Base-by-base conservation (phyloP, 768 basidiomycete species). In the Auricularia cornea region DNA sequence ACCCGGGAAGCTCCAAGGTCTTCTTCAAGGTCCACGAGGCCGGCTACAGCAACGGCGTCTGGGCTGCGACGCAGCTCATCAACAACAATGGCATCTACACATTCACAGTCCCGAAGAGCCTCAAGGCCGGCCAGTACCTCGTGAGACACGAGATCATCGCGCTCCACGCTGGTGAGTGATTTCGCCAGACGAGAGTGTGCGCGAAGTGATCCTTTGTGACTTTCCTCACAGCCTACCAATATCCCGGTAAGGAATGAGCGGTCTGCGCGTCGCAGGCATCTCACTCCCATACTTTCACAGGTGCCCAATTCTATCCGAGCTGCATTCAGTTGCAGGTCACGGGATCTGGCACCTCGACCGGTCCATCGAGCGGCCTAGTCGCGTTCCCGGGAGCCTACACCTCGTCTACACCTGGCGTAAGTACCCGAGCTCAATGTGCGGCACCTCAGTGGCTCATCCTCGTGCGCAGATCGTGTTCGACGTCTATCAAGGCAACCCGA, bases 1-100 rank as follows among this genome's bases (percentile, higher is more conserved):
- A 66, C 32, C 79, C 78, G 2, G 75, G 77, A n/a, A 78, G 68
- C 28, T 66, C 69, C 28, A 77, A 77, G 18, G 80, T 81, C 3
- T 82, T 81, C 82, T 81, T 81, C 77, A 82, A 82, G 68, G 76
- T 82, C 18, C 74, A 74, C n/a, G 69, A 82, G 62, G 54, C 71
- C 31, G 82, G 82, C n/a, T 80, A 80, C 68, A 75, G 72, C 11
- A 75, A 75, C 60, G 81, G 80, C 8, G 73, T 74, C 56, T 81
- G 80, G 81, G 80, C 79, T 2, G 73, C 79, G 20, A 77, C 78
- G 0, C 75, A 78, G 60, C 60, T 78, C 23, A 72, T 81, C 29
- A 70, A 74, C 1, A 66, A 72, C n/a, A 72, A 80, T 64, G 75
- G 75, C 62, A 71, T 80, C 60, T 82, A 79, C 64, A 77, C 75